Percentiles rank a stretch among this genome's conserved stretches.
phyloP scores from a whole-genome alignment of 306 rosid genomes.

The Abrus precatorius region DNA sequence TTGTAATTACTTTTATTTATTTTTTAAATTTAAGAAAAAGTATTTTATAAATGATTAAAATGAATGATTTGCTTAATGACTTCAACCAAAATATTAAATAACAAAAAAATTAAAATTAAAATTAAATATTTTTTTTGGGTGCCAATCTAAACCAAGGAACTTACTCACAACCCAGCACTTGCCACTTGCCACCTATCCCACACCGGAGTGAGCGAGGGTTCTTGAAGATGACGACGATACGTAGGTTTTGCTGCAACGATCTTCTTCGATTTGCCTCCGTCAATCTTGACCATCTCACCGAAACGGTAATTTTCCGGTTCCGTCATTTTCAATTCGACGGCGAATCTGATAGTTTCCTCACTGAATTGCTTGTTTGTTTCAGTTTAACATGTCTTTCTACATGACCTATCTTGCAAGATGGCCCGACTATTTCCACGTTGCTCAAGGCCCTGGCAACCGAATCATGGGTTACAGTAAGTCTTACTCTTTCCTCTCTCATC shows the following conservation, averaged over 20 bases:
- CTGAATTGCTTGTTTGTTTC: conserved; percentile 17
- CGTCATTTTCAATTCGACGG: neutral
- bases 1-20: too few relatives aligned
- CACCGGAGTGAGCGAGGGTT: neutral
- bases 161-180: too few relatives aligned
- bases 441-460: conserved; percentile 81
- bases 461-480: conserved; percentile 97
- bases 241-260: conserved; percentile 96
- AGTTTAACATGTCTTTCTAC: conserved; percentile 98
- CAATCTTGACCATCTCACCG: conserved; percentile 96
- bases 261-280: conserved; percentile 90
- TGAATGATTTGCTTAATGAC: too few relatives aligned
- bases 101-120: too few relatives aligned
- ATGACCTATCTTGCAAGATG: conserved; percentile 98
- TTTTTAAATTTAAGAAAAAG: too few relatives aligned
- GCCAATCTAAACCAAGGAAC: too few relatives aligned
- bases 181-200: too few relatives aligned
- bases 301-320: conserved; percentile 62
- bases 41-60: too few relatives aligned
- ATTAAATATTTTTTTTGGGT: too few relatives aligned
- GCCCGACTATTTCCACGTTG: conserved; percentile 97
- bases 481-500: neutral
- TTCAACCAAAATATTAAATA: too few relatives aligned
- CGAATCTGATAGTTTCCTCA: neutral
- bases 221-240: conserved; percentile 81